Evolutionary conservation across 805 yeast genomes (phyloP), one percentile per base, ranked within the genome.

Genomic region (Candida tallmaniae): DNA sequence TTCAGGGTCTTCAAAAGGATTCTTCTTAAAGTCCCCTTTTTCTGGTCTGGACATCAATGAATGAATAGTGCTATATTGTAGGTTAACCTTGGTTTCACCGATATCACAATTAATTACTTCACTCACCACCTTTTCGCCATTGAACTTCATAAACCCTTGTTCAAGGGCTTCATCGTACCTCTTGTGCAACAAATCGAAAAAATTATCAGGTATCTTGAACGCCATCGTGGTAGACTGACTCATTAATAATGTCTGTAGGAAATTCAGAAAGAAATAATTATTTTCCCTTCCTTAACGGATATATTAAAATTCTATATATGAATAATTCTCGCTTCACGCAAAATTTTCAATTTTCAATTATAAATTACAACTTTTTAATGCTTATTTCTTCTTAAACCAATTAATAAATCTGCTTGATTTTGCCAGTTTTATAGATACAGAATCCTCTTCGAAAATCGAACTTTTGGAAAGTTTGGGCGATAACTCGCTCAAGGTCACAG

Each of bases 1-100:
- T 46, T 85, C 96, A 0, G 95, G 90, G 14, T 77, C 73, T 31
- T 73, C 71, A 60, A 93, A 90, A 2, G 97, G 97, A 50, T 87
- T 76, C 36, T 60, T 58, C 5, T 66, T 58, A 3, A 52, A 45
- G 3, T 64, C 56, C 0, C 70, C 68, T 25, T 59, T 54, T 24
- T 61, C 70, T 18, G 73, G 70, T 31, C 70, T 56, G 32, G 51
- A 60, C 42, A 45, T 52, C 38, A 61, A 61, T 8, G 70, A 56
- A 24, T 50, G 43, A 20, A 66, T 48, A 14, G 57, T 45, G 1
- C 65, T 62, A 18, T 56, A 48, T 36, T 60, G 62, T 27, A 54
- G 50, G 4, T 52, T 46, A 14, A 54, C 19, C 1, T 39, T 38
- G 10, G 38, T 27, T 10, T 41, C 48, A 8, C 40, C 45, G 15